Evolutionary conservation across 108 stramenopile species (phyloP).

Genomic region (Aureococcus anophagefferens): DNA sequence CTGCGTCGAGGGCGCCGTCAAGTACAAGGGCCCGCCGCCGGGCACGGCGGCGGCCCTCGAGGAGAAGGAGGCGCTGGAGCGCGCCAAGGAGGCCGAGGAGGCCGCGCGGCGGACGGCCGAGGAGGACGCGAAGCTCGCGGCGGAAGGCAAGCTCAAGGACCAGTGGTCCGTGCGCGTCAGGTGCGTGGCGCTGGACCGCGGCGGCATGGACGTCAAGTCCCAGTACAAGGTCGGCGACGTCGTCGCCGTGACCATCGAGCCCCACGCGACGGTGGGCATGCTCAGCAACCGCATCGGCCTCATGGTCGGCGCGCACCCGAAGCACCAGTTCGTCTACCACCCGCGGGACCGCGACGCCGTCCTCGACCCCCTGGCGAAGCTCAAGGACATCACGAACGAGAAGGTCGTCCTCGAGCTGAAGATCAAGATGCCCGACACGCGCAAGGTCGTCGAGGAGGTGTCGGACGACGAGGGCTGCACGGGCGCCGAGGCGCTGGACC

Average conservation of each 20-base stretch:
- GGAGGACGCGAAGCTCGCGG: neutral
- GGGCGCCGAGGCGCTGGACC: neutral
- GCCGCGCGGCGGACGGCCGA: neutral
- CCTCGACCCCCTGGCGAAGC: neutral
- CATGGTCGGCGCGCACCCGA: neutral
- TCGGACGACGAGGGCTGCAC: neutral
- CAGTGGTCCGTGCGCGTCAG: neutral
- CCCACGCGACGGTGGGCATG: neutral
- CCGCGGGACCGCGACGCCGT: neutral
- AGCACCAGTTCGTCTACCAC: neutral
- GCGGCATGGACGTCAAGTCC: neutral
- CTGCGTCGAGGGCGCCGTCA: neutral
- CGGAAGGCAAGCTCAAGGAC: neutral
- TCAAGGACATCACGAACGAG: neutral
- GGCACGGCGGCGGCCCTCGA: neutral
- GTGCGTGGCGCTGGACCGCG: neutral
- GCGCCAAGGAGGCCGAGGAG: neutral
- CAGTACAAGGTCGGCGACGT: neutral
- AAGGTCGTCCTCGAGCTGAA: neutral
- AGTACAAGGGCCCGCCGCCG: slow-evolving; percentile 1
- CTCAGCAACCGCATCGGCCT: neutral
- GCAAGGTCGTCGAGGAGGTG: neutral
- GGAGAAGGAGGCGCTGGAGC: neutral
- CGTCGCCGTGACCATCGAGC: neutral
- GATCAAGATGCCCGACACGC: neutral